These are phyloP conservation scores for Penicillium chermesinum DNA, from an alignment of 495 filamentous ascomycete genomes.

Conservation along the genomic window DNA sequence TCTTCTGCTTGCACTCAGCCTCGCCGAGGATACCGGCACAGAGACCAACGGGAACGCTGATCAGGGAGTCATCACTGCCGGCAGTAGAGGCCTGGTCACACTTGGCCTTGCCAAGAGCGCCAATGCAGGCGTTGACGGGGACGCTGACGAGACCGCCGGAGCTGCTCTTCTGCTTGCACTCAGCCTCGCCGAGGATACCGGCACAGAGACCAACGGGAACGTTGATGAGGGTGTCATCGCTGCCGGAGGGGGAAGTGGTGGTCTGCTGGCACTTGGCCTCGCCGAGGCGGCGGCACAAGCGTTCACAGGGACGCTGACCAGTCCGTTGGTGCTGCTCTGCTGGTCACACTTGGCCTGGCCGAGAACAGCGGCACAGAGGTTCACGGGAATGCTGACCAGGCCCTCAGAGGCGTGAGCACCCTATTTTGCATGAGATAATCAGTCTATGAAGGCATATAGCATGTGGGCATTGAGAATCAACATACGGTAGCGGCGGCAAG, in stretches of 20 bases:
- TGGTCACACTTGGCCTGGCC: conserved; percentile 23
- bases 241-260: conserved; percentile 13
- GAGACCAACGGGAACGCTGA: conserved; percentile 25
- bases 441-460: not conserved
- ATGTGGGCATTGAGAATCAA: not conserved
- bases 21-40: conserved; percentile 25
- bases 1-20: conserved; percentile 20
- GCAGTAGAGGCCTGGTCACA: conserved; percentile 20
- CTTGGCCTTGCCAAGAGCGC: conserved; percentile 26
- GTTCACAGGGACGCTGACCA: conserved; percentile 28
- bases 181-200: conserved; percentile 20
- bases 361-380: conserved; percentile 22
- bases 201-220: conserved; percentile 24
- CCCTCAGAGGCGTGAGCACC: conserved; percentile 15
- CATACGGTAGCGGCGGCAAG: conserved; percentile 21
- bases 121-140: conserved; percentile 23
- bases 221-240: conserved; percentile 26
- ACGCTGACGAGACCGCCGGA: conserved; percentile 24
- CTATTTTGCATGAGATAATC: conserved; percentile 4
- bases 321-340: conserved; percentile 8
- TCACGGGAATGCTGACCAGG: conserved; percentile 25
- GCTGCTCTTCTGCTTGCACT: conserved; percentile 19
- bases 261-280: conserved; percentile 28
- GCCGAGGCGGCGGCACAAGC: conserved; percentile 25
- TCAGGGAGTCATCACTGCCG: conserved; percentile 9